Evolutionary conservation across 805 yeast genomes (phyloP).

Genomic region (Saturnispora hagleri): DNA sequence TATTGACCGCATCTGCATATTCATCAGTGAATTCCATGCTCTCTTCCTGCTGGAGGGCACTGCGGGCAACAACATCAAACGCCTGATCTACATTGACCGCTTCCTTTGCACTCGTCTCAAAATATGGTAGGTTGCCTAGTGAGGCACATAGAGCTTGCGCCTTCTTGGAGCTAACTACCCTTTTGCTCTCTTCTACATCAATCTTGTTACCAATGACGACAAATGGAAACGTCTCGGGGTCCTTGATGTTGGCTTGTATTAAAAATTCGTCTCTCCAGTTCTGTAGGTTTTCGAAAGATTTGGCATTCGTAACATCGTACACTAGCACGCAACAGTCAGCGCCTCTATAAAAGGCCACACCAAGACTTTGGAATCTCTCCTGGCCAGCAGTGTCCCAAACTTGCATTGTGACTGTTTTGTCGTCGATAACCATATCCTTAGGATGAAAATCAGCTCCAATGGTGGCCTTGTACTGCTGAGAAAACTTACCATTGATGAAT

Average conservation of each 20-base stretch:
- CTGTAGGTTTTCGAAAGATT: constrained; percentile 80
- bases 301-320: constrained; percentile 90
- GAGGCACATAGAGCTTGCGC: constrained; percentile 35
- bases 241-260: constrained; percentile 84
- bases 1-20: constrained; percentile 92
- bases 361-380: constrained; percentile 92
- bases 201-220: constrained; percentile 92
- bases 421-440: constrained; percentile 81
- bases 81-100: constrained; percentile 93
- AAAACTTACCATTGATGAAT: constrained; percentile 88
- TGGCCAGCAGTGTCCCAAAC: constrained; percentile 99
- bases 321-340: constrained; percentile 97
- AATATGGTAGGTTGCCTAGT: constrained; percentile 71
- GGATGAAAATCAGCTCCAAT: constrained; percentile 96
- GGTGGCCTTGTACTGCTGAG: constrained; percentile 94
- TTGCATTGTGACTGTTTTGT: constrained; percentile 69
- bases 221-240: constrained; percentile 94
- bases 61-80: constrained; percentile 90
- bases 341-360: constrained; percentile 95
- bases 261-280: constrained; percentile 93
- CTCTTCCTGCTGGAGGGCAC: constrained; percentile 92
- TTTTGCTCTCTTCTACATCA: constrained; percentile 86
- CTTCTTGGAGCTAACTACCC: constrained; percentile 54
- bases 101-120: constrained; percentile 97
- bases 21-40: constrained; percentile 87